Conservation (phyloP, 1,284 basidiomycete genomes). For the Pterulicium gracile region DNA sequence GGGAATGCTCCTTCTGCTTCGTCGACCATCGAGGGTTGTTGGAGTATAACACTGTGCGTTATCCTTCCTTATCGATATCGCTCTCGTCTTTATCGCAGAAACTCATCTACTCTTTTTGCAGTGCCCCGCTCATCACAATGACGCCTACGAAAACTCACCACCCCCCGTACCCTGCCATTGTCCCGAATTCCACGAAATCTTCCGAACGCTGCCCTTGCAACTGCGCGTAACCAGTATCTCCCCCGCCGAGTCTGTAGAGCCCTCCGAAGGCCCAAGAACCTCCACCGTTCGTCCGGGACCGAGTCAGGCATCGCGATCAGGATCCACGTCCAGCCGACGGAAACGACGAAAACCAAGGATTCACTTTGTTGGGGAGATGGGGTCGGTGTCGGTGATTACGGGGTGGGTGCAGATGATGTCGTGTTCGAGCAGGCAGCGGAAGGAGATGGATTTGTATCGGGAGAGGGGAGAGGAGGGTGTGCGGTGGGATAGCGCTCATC, state of each 20-base stretch:
- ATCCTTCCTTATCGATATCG: background rate
- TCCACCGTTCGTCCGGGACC: background rate
- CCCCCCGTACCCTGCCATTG: too few species aligned
- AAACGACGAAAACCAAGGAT: background rate
- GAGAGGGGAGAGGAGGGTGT: too few species aligned
- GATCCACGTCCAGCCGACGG: background rate
- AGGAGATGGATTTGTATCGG: background rate
- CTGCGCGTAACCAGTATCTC: too few species aligned
- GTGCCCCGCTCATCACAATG: background rate
- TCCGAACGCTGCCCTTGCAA: background rate
- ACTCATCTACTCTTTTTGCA: too few species aligned
- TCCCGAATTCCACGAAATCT: background rate
- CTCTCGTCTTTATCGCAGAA: background rate
- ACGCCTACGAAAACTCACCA: background rate
- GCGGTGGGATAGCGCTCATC: too few species aligned
- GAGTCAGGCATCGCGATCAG: background rate
- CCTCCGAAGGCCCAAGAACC: too few species aligned
- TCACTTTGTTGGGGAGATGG: background rate
- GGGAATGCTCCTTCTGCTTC: background rate
- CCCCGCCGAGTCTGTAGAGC: too few species aligned
- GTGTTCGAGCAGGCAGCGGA: background rate
- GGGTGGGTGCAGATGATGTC: background rate
- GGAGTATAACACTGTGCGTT: background rate
- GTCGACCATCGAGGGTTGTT: background rate
- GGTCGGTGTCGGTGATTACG: background rate